Conservation (phyloP, 306 rosid genomes). For the Cicer judaicum region DNA sequence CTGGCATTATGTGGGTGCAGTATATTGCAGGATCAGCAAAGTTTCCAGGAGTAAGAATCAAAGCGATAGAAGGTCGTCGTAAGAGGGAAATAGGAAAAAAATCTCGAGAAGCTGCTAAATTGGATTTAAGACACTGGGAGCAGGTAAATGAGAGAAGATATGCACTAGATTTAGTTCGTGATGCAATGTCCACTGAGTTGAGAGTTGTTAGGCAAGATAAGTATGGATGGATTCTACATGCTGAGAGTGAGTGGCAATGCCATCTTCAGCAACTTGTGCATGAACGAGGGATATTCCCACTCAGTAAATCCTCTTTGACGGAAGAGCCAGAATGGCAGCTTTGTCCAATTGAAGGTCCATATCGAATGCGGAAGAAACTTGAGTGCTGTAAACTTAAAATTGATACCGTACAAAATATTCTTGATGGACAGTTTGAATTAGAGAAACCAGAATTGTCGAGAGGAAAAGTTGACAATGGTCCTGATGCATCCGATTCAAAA, state of each 20-base stretch:
- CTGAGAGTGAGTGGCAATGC: constrained; percentile 98
- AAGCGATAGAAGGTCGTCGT: constrained; percentile 94
- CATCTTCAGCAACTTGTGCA: constrained; percentile 97
- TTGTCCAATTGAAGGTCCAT: constrained; percentile 99
- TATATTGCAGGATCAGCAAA: constrained; percentile 88
- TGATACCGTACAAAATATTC: constrained; percentile 81
- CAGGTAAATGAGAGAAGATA: constrained; percentile 92
- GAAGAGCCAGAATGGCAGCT: constrained; percentile 93
- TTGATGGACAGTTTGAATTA: constrained; percentile 76
- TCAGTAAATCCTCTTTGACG: constrained; percentile 58
- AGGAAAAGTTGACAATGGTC: constrained; percentile 58
- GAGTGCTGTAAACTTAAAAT: constrained; percentile 83
- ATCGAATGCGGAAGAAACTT: constrained; percentile 96
- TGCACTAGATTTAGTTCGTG: constrained; percentile 94
- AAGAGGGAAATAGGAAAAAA: constrained; percentile 91
- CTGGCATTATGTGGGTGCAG: constrained; percentile 96
- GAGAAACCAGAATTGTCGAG: constrained; percentile 59
- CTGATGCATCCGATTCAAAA: constrained; percentile 63
- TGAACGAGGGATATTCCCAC: constrained; percentile 91
- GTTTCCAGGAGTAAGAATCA: constrained; percentile 97
- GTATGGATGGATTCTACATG: constrained; percentile 99
- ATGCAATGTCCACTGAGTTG: constrained; percentile 92
- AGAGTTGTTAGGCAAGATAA: constrained; percentile 99
- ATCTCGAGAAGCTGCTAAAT: constrained; percentile 78
- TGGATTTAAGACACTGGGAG: constrained; percentile 92